Conservation (phyloP, 768 basidiomycete genomes). For the Phylloporus arenicola region DNA sequence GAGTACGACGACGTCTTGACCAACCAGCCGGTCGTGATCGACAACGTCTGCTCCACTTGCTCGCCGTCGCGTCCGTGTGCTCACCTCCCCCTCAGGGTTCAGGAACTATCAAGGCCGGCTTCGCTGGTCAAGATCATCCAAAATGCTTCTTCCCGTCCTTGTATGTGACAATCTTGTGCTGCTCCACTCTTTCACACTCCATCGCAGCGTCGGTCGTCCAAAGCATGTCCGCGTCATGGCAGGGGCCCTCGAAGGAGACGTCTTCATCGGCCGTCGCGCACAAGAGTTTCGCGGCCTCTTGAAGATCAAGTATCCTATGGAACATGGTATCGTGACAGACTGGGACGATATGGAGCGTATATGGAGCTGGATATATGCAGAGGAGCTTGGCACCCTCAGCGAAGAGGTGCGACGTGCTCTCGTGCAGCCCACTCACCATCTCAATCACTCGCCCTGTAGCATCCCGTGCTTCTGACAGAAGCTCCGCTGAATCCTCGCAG, state of each 20-base stretch:
- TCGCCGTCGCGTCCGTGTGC: conserved; percentile 22
- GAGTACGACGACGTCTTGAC: conserved; percentile 93
- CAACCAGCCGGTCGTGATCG: conserved; percentile 98
- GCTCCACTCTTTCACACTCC: conserved; percentile 17
- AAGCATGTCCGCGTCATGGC: conserved; percentile 99
- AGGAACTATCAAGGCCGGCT: conserved; percentile 97
- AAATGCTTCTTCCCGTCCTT: conserved; percentile 99
- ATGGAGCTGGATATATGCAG: conserved; percentile 97
- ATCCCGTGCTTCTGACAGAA: conserved; percentile 95
- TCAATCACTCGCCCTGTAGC: conserved; percentile 44
- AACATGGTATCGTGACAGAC: conserved; percentile 97
- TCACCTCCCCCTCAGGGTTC: conserved; percentile 66
- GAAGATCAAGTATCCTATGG: conserved; percentile 99
- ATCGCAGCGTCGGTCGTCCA: conserved; percentile 81
- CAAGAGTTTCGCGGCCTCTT: conserved; percentile 94
- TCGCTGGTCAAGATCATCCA: conserved; percentile 97
- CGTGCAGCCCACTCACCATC: neutral
- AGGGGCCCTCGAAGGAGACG: conserved; percentile 91
- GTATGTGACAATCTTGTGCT: conserved; percentile 49
- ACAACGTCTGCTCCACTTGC: conserved; percentile 64
- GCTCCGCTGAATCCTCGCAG: conserved; percentile 95
- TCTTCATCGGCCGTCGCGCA: conserved; percentile 91
- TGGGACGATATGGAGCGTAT: conserved; percentile 99
- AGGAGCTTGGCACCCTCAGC: conserved; percentile 90
- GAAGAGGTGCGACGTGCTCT: conserved; percentile 69